Conservation (phyloP, 139 green algal species). For the Nannochloris sp. region DNA sequence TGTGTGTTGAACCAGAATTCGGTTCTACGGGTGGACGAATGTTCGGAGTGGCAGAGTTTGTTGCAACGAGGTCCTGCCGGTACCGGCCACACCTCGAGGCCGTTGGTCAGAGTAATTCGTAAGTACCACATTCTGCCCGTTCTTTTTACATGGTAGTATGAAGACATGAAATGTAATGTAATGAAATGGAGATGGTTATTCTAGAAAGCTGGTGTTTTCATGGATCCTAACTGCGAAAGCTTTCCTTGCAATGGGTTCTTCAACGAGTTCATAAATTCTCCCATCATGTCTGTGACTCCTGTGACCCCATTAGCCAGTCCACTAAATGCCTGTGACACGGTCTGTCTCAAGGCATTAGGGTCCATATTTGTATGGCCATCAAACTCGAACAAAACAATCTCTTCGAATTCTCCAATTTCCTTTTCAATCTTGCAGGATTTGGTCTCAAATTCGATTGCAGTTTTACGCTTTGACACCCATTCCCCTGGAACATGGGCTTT, state of each 20-base stretch:
- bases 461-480: constrained; percentile 3
- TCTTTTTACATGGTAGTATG: too few relatives aligned
- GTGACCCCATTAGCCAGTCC: not conserved
- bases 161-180: not conserved
- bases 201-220: not conserved
- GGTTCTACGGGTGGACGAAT: too few relatives aligned
- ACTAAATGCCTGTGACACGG: not conserved
- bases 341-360: constrained; percentile 11
- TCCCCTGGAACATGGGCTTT: not conserved
- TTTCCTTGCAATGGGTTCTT: not conserved
- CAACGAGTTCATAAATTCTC: not conserved
- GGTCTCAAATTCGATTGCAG: constrained; percentile 8
- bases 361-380: constrained; percentile 11
- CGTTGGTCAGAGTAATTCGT: not conserved
- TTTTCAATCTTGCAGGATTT: constrained; percentile 10
- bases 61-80: too few relatives aligned
- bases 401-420: constrained; percentile 1
- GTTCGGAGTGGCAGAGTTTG: too few relatives aligned
- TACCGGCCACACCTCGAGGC: too few relatives aligned
- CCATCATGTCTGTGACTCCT: not conserved
- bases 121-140: too few relatives aligned
- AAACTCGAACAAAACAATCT: constrained; percentile 29
- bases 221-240: not conserved
- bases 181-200: not conserved
- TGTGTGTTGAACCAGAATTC: too few relatives aligned